Evolutionary conservation across 148 eudicot species (phyloP), one percentile per base, ranked within the genome.

Genomic region (Spergularia bocconei): DNA sequence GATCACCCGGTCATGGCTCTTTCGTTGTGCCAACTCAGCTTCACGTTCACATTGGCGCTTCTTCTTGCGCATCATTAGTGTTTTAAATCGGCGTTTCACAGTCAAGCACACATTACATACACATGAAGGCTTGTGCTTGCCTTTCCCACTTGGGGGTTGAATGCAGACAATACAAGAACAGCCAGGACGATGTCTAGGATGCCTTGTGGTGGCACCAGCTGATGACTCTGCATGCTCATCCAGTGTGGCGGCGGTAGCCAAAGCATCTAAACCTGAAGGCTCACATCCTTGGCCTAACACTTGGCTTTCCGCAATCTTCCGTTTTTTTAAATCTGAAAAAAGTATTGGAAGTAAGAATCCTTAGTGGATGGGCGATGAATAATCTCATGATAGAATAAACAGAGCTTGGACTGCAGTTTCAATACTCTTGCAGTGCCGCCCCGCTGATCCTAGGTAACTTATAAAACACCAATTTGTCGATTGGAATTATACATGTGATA

Each of bases 141-240:
- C 97, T 79, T 88, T 89, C 23, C 98, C 98, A 41, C 98, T 93
- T 2, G 98, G 98, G 29, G 98, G 98, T 80, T 93, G 98, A 72
- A 91, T 93, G 86, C 98, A 93, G 47, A 93, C 98, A 67, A 93
- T 93, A 81, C 98, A 93, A 48, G 83, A 76, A 86, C 98, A 93
- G 71, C 98, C 98, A n/a, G 94, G 94, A 29, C 93, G 91, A 63
- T 93, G 97, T 57, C 98, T 84, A 7, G 97, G 98, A 80, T 93
- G 98, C 78, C 78, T 86, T 6, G 98, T 93, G 1, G 96, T 93
- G 82, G 91, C 83, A 39, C 83, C 90, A 29, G 74, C 52, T 47
- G 90, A 83, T 75, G 88, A 76, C 76, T 85, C 97, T 33, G 77
- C 90, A 76, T 78, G 72, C 73, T 91, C 96, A 54, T 96, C 93